Conservation (phyloP, 164 flowering plant genomes). For the Chimonanthus praecox region DNA sequence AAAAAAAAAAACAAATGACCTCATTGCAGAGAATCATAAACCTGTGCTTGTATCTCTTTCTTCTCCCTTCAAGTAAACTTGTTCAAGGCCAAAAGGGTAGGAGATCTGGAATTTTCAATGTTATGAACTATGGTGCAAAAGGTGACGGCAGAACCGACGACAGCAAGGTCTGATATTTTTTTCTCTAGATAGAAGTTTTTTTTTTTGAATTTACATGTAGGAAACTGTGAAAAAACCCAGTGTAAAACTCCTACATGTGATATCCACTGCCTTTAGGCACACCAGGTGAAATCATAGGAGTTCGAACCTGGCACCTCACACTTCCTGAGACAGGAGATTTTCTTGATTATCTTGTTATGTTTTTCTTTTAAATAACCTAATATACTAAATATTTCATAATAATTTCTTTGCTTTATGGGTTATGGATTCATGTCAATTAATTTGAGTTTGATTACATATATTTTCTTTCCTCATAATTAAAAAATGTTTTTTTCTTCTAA, state of each 20-base stretch:
- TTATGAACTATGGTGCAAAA: conserved; percentile 35
- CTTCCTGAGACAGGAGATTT: too few relatives aligned
- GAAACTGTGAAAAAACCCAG: neutral
- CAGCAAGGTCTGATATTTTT: conserved; percentile 20
- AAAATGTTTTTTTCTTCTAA: neutral
- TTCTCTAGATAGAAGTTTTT: neutral
- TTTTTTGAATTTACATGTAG: neutral
- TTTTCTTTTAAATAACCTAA: too few relatives aligned
- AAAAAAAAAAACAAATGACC: neutral
- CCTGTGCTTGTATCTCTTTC: conserved; percentile 1
- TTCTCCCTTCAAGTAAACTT: conserved; percentile 5
- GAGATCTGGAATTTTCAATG: conserved; percentile 22
- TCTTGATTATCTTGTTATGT: too few relatives aligned
- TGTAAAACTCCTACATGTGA: too few relatives aligned
- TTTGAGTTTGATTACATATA: too few relatives aligned
- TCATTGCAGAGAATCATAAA: neutral
- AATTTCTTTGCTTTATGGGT: too few relatives aligned
- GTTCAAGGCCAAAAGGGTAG: neutral
- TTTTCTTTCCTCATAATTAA: too few relatives aligned
- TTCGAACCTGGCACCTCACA: too few relatives aligned
- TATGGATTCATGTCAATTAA: too few relatives aligned
- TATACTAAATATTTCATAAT: too few relatives aligned
- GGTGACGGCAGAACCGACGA: conserved; percentile 47
- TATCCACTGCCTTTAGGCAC: too few relatives aligned
- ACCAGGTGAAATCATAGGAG: neutral